Evolutionary conservation across 2,329 filamentous ascomycete genomes (phyloP).

Genomic region (Alternaria alternata): DNA sequence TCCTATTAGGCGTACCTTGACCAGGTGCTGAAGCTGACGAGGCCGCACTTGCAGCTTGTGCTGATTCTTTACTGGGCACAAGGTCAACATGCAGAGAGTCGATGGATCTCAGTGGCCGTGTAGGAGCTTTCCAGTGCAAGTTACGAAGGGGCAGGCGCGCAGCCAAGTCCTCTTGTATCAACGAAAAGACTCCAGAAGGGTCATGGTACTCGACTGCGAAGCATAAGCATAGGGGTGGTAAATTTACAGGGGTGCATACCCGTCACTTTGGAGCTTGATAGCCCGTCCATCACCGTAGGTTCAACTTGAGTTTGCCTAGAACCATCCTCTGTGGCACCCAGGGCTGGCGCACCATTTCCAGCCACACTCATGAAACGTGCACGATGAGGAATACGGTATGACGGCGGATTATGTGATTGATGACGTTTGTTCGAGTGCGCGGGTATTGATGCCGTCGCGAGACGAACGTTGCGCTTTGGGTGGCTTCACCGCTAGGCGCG

Average conservation of each 20-base stretch:
- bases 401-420: conserved; percentile 11
- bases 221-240: conserved; percentile 29
- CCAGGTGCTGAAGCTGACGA: conserved; percentile 29
- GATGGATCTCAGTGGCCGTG: conserved; percentile 90
- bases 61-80: conserved; percentile 65
- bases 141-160: conserved; percentile 85
- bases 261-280: conserved; percentile 61
- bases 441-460: conserved; percentile 26
- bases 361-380: conserved; percentile 45
- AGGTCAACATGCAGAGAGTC: conserved; percentile 91
- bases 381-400: conserved; percentile 14
- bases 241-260: conserved; percentile 44
- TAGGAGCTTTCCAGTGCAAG: conserved; percentile 96
- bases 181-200: conserved; percentile 85
- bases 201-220: conserved; percentile 90
- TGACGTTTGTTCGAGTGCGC: conserved; percentile 33
- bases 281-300: conserved; percentile 51
- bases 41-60: conserved; percentile 42
- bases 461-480: conserved; percentile 33
- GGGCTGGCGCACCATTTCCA: conserved; percentile 50
- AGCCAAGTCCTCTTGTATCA: conserved; percentile 79
- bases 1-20: conserved; percentile 29
- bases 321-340: conserved; percentile 49
- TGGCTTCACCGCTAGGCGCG: conserved; percentile 20
- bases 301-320: conserved; percentile 38